Conservation (phyloP, 495 filamentous ascomycete genomes). For the Podospora pseudoanserina region DNA sequence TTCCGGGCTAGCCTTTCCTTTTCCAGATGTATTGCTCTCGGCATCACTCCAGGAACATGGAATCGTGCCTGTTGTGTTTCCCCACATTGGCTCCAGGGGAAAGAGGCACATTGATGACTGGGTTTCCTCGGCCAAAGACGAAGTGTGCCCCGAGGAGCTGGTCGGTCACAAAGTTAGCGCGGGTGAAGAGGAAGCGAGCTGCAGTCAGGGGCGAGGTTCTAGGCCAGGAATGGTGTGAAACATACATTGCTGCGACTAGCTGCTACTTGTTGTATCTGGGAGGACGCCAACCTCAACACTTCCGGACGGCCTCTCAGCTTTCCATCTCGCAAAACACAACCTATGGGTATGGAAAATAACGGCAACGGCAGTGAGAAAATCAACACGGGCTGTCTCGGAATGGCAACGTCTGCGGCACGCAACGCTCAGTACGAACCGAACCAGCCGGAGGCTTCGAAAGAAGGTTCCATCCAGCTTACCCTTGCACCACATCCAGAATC, state of each 20-base stretch:
- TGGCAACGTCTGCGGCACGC: neutral
- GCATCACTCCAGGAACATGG: conserved; percentile 11
- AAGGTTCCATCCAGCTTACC: neutral
- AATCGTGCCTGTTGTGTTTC: conserved; percentile 9
- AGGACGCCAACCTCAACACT: neutral
- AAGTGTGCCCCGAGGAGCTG: conserved; percentile 6
- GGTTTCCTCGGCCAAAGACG: neutral
- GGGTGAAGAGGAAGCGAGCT: conserved; percentile 8
- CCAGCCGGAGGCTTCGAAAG: neutral
- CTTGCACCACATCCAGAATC: neutral
- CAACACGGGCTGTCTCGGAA: neutral
- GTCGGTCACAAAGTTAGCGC: conserved; percentile 4
- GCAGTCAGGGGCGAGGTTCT: neutral
- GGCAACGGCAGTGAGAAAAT: neutral
- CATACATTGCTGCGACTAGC: conserved; percentile 9
- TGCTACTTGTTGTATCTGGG: neutral
- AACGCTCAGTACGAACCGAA: neutral
- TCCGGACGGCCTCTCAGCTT: neutral
- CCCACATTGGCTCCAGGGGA: conserved; percentile 10
- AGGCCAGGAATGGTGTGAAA: neutral
- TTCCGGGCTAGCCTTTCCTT: conserved; percentile 12
- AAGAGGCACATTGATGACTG: neutral
- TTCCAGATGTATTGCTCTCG: conserved; percentile 10
- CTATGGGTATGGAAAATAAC: neutral
- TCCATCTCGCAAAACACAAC: neutral